Base-by-base conservation (phyloP, 208 protist genomes). In the Trypanosoma rangeli region DNA sequence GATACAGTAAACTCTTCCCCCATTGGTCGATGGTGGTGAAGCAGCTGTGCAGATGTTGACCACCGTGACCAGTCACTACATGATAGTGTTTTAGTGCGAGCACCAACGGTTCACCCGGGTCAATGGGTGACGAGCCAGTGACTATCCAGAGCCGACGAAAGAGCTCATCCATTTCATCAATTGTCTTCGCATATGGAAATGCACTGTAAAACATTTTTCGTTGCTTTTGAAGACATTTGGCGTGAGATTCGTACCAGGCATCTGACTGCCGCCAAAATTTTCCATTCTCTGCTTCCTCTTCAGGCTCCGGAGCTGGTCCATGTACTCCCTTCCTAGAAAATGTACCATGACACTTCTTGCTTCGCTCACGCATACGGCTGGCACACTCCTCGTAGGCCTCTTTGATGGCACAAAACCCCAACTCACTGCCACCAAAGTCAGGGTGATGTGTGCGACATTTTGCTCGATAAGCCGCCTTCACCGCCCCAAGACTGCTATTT, bases 381-480 rank as follows among this genome's bases (percentile, higher is more conserved):
- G 33, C 52, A 37, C 69, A 74, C 37, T 74, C 60, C n/a, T 81
- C 72, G 35, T 79, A 81, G 18, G 70, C 71, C 15, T 58, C 44
- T 3, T 74, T 56, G 22, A 81, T 65, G 5, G 29, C 1, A 26
- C 64, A 61, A 61, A 81, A 81, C 4, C n/a, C n/a, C 22, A 3
- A 56, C n/a, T 59, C 72, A 56, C 64, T 74, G 24, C 76, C 76
- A 50, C 76, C 76, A 49, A 71, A 56, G 48, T 81, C 76, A 20
- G 76, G 76, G 54, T 81, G 76, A 18, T 79, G 55, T 10, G 69
- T 66, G 57, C 74, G 74, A n/a, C 67, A 68, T 42, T 70, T 68
- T 26, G 53, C 76, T 18, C 48, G 56, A 26, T 74, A 81, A 28
- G 71, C 62, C n/a, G 24, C 31, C 58, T 76, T 75, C 31, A 81